Conservation (phyloP, 352 stramenopile genomes). For the Aphanomyces astaci region DNA sequence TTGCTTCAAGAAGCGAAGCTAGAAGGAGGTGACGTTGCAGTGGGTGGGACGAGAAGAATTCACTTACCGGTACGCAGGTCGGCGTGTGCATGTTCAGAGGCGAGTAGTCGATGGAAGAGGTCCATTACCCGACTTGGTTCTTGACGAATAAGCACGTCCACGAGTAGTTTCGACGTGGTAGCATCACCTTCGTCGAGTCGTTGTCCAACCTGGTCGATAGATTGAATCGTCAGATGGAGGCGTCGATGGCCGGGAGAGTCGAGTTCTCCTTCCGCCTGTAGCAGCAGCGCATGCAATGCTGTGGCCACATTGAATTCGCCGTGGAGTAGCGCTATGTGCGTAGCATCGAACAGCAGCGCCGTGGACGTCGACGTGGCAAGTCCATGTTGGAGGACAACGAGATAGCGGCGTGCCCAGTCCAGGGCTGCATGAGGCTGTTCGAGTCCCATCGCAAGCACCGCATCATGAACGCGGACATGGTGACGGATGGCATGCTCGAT, state of each 20-base stretch:
- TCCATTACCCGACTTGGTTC: neutral
- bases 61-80: no score
- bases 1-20: neutral
- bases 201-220: neutral
- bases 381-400: neutral
- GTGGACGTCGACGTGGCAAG: neutral
- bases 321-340: neutral
- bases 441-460: neutral
- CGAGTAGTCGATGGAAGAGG: neutral
- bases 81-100: neutral
- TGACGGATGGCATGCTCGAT: neutral
- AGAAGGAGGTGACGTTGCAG: neutral
- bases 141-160: neutral
- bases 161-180: neutral
- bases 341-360: neutral
- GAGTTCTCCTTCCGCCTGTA: neutral
- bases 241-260: neutral
- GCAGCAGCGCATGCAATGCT: neutral
- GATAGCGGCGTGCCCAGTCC: neutral
- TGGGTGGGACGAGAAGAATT: no score
- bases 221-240: neutral
- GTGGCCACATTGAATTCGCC: neutral
- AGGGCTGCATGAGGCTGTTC: neutral
- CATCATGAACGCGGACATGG: neutral
- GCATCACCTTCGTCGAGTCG: neutral